Conservation (phyloP, 169 alveolate species). For the Babesia sp. region DNA sequence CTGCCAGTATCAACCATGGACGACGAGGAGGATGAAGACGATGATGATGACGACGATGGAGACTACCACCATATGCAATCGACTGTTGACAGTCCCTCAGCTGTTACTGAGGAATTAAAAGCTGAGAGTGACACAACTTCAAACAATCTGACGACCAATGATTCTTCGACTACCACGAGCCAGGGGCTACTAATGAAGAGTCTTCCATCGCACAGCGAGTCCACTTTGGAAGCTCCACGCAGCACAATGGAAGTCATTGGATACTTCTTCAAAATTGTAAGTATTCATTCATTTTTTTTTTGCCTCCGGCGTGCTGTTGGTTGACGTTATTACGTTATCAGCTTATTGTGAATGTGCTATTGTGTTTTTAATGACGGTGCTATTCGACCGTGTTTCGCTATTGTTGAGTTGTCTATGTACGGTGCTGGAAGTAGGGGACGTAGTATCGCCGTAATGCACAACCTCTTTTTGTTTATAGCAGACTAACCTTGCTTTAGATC, state of each 20-base stretch:
- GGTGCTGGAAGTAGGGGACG: no score
- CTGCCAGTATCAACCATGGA: constrained; percentile 10
- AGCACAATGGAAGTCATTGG: constrained; percentile 16
- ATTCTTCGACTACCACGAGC: background rate
- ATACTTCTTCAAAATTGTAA: background rate
- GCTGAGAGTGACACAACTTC: background rate
- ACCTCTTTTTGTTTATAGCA: no score
- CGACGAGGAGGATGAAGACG: constrained; percentile 26
- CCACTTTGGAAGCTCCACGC: background rate
- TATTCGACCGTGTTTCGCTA: no score
- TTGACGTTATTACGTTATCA: no score
- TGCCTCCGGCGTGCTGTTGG: no score
- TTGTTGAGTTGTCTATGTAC: no score
- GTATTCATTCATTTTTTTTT: no score
- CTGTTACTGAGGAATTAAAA: background rate
- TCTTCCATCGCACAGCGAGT: background rate
- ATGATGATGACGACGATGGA: constrained; percentile 18
- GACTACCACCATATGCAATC: background rate
- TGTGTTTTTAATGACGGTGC: no score
- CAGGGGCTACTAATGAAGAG: constrained; percentile 22
- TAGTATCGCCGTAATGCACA: no score
- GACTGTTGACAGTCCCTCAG: background rate
- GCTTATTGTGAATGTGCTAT: no score
- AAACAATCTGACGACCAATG: background rate
- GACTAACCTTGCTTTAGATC: background rate